Evolutionary conservation across 495 filamentous ascomycete genomes (phyloP), one percentile per base, ranked within the genome.

Genomic region (Penicillium paradoxum): DNA sequence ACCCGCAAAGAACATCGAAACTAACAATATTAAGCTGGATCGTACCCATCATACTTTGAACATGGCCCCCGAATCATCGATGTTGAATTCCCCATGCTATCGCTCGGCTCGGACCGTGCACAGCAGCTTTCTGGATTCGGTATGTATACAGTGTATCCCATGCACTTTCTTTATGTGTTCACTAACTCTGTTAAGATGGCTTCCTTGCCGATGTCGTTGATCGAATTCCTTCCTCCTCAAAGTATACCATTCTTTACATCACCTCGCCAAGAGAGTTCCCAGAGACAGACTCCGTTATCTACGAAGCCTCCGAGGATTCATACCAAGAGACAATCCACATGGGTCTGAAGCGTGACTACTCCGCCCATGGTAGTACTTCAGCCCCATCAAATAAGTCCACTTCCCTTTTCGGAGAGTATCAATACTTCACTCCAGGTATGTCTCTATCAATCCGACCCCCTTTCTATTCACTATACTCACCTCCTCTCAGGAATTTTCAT

Each of bases 331-430:
- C 72, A 1, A 19, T 79, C 19, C 83, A 82, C 57, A 76, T 75
- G 67, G 83, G 84, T 5, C 65, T 87, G 44, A 86, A 82, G 68
- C 80, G 78, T 40, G 81, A 86, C 62, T 62, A 65, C 63, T 67
- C 67, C 45, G 69, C 65, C 1, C 56, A 69, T n/a, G 37, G 34
- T 6, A 51, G 51, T 18, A 2, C 32, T 19, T 53, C 60, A 11
- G 41, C 33, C 36, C 30, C 43, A 1, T 60, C 60, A 9, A 45
- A 49, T 15, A 45, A 30, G 6, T 45, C 57, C 24, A 70, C 74
- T 18, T 85, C 88, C 29, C 70, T 98, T 41, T 98, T 98, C 63
- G 83, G 91, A 68, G 86, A 85, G 62, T 98, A 98, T 66, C 86
- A 93, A 64, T 97, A 86, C 73, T 85, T 98, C 24, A 89, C 83